A percentile compares a stretch with the other conserved stretches of the same genome.
Conservation (phyloP, 1,139 yeast species). For the Candida tetrigidarum region DNA sequence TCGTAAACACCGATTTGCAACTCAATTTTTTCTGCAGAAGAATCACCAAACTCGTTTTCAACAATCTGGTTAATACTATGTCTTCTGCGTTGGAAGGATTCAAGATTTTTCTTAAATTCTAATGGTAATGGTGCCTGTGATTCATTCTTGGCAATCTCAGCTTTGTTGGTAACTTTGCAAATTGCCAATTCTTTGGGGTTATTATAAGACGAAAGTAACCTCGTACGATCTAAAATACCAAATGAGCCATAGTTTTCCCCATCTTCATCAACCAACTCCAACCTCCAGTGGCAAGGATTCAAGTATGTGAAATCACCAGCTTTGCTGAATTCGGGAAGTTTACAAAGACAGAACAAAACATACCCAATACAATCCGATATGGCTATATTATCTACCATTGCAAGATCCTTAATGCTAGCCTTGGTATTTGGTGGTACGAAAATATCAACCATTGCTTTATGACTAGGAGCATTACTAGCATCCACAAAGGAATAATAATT, state of each 20-base stretch:
- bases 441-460: constrained; percentile 33
- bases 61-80: constrained; percentile 15
- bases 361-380: constrained; percentile 71
- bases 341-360: constrained; percentile 43
- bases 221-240: constrained; percentile 65
- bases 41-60: constrained; percentile 8
- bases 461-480: constrained; percentile 28
- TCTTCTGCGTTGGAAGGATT: constrained; percentile 21
- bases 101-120: constrained; percentile 37
- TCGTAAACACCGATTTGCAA: constrained; percentile 17
- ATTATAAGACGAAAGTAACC: constrained; percentile 60
- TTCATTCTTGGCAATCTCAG: constrained; percentile 37
- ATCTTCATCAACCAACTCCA: constrained; percentile 78
- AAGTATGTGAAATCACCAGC: constrained; percentile 20
- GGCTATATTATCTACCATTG: constrained; percentile 48
- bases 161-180: constrained; percentile 44
- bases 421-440: constrained; percentile 41
- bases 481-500: constrained; percentile 56
- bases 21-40: constrained; percentile 12
- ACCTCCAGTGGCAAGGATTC: constrained; percentile 67
- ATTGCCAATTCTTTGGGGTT: constrained; percentile 68
- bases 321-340: constrained; percentile 23
- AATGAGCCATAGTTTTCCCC: constrained; percentile 80
- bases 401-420: constrained; percentile 36
- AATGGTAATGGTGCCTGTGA: constrained; percentile 58